Percentiles rank a stretch among this genome's conserved stretches.
phyloP scores from a whole-genome alignment of 2,329 filamentous ascomycete genomes.

The Cordyceps militaris region DNA sequence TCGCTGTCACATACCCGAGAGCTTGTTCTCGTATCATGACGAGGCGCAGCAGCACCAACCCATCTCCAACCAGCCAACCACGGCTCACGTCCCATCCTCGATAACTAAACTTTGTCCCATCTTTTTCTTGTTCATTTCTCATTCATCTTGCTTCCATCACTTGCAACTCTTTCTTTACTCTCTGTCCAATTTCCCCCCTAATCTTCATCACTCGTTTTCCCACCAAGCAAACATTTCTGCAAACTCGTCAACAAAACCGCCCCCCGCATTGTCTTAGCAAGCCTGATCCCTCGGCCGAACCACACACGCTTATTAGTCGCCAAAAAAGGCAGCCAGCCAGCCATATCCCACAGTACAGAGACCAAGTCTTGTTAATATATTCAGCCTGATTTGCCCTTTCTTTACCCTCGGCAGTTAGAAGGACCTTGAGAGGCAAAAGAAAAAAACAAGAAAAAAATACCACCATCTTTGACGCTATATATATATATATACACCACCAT shows the following conservation, averaged over 20 bases:
- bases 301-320: background rate
- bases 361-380: background rate
- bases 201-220: background rate
- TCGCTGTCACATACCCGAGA: background rate
- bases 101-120: background rate
- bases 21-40: background rate
- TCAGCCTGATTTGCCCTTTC: background rate
- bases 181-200: background rate
- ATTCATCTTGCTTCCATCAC: background rate
- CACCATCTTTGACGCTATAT: background rate
- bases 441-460: background rate
- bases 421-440: background rate
- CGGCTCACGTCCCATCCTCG: background rate
- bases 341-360: background rate
- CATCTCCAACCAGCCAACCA: background rate
- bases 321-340: background rate
- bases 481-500: background rate
- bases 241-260: background rate
- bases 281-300: background rate
- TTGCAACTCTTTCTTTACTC: too few relatives aligned
- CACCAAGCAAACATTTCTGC: background rate
- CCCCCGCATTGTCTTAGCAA: constrained; percentile 1
- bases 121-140: too few relatives aligned
- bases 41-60: constrained; percentile 1
- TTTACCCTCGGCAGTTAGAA: background rate